Evolutionary conservation across 1,284 basidiomycete genomes (phyloP), one percentile per base, ranked within the genome.

Genomic region (Boletus sp.): DNA sequence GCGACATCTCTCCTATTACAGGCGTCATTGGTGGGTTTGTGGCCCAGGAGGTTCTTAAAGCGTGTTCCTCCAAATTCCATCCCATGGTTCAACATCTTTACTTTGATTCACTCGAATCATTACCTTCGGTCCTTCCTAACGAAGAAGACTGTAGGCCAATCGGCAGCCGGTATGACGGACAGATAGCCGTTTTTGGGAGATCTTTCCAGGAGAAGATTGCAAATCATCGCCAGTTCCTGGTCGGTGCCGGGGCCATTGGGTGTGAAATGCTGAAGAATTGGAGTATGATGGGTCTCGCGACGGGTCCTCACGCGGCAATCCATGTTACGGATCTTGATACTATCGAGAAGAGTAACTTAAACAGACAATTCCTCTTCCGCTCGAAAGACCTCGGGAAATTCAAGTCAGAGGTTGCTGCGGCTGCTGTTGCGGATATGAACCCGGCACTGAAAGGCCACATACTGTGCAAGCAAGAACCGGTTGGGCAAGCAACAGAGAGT

Each of bases 231-330:
- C 94, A 99, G 74, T 99, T 99, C 85, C 85, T 99, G 33, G 97
- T 99, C 56, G 97, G 97, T 11, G 91, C 97, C 27, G 97, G 97
- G 62, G 97, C 97, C 50, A 99, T 99, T 74, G 97, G 97, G 28
- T 99, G 98, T 74, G 97, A 99, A 79, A 99, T 99, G 97, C 80
- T 99, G 72, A 99, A 99, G 84, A 99, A 99, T 78, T 99, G 97
- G 97, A 92, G 93, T 70, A 95, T 99, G 95, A 98, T 99, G 87
- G 97, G 97, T 67, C 81, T 99, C 52, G 97, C 87, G 17, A 85
- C 90, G 46, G 94, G 93, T 5, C 81, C 87, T 19, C 81, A 89
- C 56, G 97, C 95, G 27, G 79, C 85, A 58, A 95, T 99, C 64
- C 89, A 96, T 71, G 95, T 99, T 56, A 99, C 97, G 19, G 97